Evolutionary conservation across 148 eudicot species (phyloP).

Genomic region (Bassia scoparia): DNA sequence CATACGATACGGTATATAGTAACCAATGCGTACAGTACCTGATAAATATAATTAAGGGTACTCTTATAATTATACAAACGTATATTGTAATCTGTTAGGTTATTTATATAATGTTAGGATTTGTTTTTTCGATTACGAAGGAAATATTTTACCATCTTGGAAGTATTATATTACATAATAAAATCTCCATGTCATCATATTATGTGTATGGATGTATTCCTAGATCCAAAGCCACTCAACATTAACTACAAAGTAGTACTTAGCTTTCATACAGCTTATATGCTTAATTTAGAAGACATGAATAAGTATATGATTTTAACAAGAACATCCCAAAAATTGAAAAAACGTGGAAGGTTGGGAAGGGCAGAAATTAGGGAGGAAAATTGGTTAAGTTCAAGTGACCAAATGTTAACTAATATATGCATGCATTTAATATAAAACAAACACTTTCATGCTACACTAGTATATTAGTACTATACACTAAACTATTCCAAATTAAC

Average conservation of each 20-base stretch:
- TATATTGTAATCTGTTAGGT: no score
- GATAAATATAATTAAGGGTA: no score
- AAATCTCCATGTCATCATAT: no score
- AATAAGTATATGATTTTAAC: background rate
- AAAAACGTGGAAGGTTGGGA: constrained; percentile 24
- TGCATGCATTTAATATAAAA: constrained; percentile 4
- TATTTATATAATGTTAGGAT: no score
- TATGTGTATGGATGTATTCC: no score
- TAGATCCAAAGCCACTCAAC: background rate
- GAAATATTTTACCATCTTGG: no score
- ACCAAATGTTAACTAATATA: background rate
- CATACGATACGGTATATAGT: no score
- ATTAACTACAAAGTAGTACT: background rate
- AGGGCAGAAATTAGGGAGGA: constrained; percentile 22
- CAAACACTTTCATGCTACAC: background rate
- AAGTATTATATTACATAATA: no score
- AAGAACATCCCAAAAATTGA: constrained; percentile 17
- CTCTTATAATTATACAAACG: no score
- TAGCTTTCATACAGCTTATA: background rate
- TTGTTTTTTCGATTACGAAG: no score
- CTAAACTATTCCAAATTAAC: background rate
- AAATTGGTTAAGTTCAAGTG: constrained; percentile 20
- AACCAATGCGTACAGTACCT: no score
- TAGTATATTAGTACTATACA: background rate
- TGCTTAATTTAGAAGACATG: background rate